These are phyloP conservation scores for Phytophthora chlamydospora DNA, from an alignment of 352 stramenopile genomes.

Conservation along the genomic window DNA sequence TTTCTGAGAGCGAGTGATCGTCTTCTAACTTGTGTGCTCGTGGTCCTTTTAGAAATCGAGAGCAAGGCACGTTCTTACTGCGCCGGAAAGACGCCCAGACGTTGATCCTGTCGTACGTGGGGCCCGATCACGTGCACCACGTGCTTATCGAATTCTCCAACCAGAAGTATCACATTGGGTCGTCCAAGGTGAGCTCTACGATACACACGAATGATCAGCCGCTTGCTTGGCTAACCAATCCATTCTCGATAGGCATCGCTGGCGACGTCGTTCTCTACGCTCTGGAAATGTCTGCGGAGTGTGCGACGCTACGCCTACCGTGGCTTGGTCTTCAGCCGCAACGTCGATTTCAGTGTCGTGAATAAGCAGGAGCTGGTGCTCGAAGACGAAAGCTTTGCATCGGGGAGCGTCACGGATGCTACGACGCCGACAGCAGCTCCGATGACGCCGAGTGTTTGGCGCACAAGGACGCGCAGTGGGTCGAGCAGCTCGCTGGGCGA, in stretches of 20 bases:
- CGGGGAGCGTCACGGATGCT: conserved; percentile 20
- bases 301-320: conserved; percentile 79
- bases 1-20: background rate
- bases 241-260: conserved; percentile 47
- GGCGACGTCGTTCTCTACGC: conserved; percentile 58
- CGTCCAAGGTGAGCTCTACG: conserved; percentile 60
- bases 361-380: conserved; percentile 68
- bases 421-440: conserved; percentile 27
- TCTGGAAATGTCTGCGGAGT: conserved; percentile 81
- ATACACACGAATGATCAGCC: background rate
- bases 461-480: conserved; percentile 49
- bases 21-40: background rate
- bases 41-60: conserved; percentile 47
- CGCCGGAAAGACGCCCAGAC: conserved; percentile 84
- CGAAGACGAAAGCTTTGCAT: conserved; percentile 31
- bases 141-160: conserved; percentile 80
- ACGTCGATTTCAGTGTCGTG: conserved; percentile 69
- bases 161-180: conserved; percentile 77
- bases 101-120: conserved; percentile 83
- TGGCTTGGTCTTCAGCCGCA: conserved; percentile 77
- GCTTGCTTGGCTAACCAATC: conserved; percentile 7
- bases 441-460: conserved; percentile 54
- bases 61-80: conserved; percentile 79
- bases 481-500: conserved; percentile 52
- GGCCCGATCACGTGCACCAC: conserved; percentile 71